These are phyloP conservation scores for Glarea lozoyensis DNA, from an alignment of 495 filamentous ascomycete species.

Conservation along the genomic window DNA sequence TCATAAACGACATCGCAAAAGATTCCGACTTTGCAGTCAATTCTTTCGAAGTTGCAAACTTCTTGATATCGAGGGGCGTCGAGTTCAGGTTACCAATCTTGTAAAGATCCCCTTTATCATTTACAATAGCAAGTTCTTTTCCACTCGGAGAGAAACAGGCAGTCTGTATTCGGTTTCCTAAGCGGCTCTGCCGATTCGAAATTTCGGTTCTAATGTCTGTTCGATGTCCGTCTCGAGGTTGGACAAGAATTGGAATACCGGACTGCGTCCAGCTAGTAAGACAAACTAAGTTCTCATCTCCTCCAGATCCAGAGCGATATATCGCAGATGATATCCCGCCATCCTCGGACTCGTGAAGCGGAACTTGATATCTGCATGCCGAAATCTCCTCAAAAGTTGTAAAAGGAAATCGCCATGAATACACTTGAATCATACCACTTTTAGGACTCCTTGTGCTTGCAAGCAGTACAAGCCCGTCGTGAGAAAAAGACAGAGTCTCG, in stretches of 20 bases:
- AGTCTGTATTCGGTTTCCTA: slow-evolving; percentile 27
- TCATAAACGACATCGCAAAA: slow-evolving; percentile 28
- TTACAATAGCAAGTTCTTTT: slow-evolving; percentile 26
- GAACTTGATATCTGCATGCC: slow-evolving; percentile 25
- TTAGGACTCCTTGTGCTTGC: slow-evolving; percentile 24
- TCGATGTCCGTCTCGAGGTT: slow-evolving; percentile 25
- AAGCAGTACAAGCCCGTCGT: slow-evolving; percentile 26
- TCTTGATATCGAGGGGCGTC: slow-evolving; percentile 23
- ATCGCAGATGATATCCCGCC: slow-evolving; percentile 26
- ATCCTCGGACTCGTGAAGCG: slow-evolving; percentile 29
- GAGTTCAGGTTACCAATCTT: slow-evolving; percentile 27
- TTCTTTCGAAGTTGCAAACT: slow-evolving; percentile 23
- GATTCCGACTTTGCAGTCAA: slow-evolving; percentile 24
- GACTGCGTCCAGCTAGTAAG: slow-evolving; percentile 31
- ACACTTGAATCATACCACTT: slow-evolving; percentile 26
- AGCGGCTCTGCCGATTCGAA: slow-evolving; percentile 19
- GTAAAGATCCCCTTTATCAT: slow-evolving; percentile 28
- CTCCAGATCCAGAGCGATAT: slow-evolving; percentile 19
- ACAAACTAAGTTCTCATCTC: slow-evolving; percentile 25
- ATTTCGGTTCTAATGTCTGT: slow-evolving; percentile 23
- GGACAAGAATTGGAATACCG: slow-evolving; percentile 27
- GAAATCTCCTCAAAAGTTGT: slow-evolving; percentile 23
- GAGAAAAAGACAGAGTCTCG: slow-evolving; percentile 28
- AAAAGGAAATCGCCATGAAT: slow-evolving; percentile 26
- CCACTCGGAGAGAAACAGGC: slow-evolving; percentile 27